Evolutionary conservation across 2,329 filamentous ascomycete genomes (phyloP).

Genomic region (Sarocladium oryzae): DNA sequence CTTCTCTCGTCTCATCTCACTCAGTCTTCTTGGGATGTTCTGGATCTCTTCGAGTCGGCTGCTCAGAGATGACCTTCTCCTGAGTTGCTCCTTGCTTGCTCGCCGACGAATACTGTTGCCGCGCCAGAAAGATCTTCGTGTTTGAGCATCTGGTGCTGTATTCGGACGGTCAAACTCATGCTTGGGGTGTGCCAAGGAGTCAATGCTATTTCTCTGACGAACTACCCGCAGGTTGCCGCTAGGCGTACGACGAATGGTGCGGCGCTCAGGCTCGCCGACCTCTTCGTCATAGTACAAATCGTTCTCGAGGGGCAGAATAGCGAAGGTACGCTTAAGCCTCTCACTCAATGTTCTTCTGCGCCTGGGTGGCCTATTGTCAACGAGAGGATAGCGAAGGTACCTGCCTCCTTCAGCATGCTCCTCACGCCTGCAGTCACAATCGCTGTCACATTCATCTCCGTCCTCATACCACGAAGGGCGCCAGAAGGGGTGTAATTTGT

Average conservation of each 20-base stretch:
- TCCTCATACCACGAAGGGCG: conserved; percentile 42
- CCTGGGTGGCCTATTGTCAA: conserved; percentile 40
- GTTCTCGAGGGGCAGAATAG: conserved; percentile 48
- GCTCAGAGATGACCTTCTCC: conserved; percentile 33
- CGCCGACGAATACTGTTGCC: conserved; percentile 22
- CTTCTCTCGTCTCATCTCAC: conserved; percentile 53
- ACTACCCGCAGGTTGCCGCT: conserved; percentile 57
- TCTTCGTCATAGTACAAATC: conserved; percentile 28
- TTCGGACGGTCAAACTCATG: conserved; percentile 26
- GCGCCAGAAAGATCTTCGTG: conserved; percentile 24
- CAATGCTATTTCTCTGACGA: conserved; percentile 42
- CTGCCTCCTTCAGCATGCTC: conserved; percentile 32
- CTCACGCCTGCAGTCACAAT: conserved; percentile 15
- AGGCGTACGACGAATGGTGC: conserved; percentile 51
- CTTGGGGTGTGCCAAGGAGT: conserved; percentile 26
- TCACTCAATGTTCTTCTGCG: conserved; percentile 44
- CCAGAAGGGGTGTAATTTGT: conserved; percentile 56
- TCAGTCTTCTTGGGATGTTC: conserved; percentile 47
- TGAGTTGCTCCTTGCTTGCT: conserved; percentile 16
- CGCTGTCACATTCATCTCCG: conserved; percentile 22
- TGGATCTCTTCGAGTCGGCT: conserved; percentile 45
- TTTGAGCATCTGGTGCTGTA: conserved; percentile 21
- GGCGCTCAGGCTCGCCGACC: conserved; percentile 39
- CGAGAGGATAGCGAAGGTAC: conserved; percentile 39
- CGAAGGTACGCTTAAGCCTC: conserved; percentile 52